Percentiles rank a stretch among this genome's conserved stretches.
Evolutionary conservation across 257 asterid species (phyloP).

Genomic region (Schizonepeta tenuifolia): DNA sequence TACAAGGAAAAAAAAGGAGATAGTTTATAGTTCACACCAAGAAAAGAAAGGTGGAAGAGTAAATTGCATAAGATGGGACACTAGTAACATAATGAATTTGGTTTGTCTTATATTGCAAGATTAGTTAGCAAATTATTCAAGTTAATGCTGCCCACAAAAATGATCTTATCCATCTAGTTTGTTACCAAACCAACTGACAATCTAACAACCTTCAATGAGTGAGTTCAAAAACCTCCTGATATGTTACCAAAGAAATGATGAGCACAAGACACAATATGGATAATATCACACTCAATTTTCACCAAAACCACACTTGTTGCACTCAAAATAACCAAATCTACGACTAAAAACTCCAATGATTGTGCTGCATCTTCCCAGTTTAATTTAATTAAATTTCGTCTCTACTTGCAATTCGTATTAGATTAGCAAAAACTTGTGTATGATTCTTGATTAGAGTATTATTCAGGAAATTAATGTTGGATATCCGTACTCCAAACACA

Average conservation of each 20-base stretch:
- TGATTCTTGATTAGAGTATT: neutral
- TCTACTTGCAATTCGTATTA: neutral
- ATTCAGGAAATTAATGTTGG: neutral
- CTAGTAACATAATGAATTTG: neutral
- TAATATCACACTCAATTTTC: too few species aligned
- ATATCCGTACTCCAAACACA: constrained; percentile 1
- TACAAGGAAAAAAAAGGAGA: too few species aligned
- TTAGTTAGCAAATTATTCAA: neutral
- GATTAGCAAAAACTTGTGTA: neutral
- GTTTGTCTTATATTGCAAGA: neutral
- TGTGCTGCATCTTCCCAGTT: too few species aligned
- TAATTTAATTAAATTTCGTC: neutral
- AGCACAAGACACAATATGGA: too few species aligned
- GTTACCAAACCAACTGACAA: neutral
- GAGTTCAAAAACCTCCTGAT: too few species aligned
- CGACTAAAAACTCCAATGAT: neutral
- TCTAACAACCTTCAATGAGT: neutral
- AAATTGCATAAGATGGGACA: neutral
- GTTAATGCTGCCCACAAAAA: too few species aligned
- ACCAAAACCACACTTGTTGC: too few species aligned
- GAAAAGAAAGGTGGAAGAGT: neutral
- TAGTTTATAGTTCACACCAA: too few species aligned
- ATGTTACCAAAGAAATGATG: neutral
- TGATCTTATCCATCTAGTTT: neutral
- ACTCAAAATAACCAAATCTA: too few species aligned